These are phyloP conservation scores for Monosporascus sp. DNA, from an alignment of 2,329 filamentous ascomycete genomes.

Conservation along the genomic window DNA sequence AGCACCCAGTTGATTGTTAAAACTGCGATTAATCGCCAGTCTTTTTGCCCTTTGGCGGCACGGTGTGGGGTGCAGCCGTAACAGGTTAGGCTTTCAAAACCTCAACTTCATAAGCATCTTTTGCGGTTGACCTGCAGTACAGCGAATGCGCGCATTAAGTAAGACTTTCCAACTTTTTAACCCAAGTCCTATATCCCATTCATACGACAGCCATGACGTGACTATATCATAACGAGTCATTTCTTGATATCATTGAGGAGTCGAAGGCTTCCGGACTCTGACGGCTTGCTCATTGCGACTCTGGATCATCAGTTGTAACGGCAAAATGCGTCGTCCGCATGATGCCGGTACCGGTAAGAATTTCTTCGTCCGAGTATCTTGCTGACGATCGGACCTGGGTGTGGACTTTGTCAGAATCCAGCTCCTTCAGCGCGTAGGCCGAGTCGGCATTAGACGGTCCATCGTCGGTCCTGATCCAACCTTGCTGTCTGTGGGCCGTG, in stretches of 20 bases:
- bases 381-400: slow-evolving; percentile 10
- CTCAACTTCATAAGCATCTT: too few species aligned
- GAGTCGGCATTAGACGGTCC: slow-evolving; percentile 1
- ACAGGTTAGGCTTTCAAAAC: too few species aligned
- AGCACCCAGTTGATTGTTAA: too few species aligned
- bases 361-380: slow-evolving; percentile 14
- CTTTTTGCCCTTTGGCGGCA: too few species aligned
- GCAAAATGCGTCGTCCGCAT: slow-evolving; percentile 12
- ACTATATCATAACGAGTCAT: slow-evolving; percentile 2
- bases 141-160: too few species aligned
- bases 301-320: slow-evolving; percentile 8
- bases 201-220: too few species aligned
- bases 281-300: not conserved
- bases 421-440: slow-evolving; percentile 10
- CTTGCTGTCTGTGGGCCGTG: slow-evolving; percentile 9
- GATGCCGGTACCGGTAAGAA: slow-evolving; percentile 16
- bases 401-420: slow-evolving; percentile 5
- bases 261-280: slow-evolving; percentile 1
- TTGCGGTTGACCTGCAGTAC: too few species aligned
- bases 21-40: too few species aligned
- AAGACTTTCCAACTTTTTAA: too few species aligned
- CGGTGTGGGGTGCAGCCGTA: too few species aligned
- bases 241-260: slow-evolving; percentile 9
- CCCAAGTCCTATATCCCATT: too few species aligned
- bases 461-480: slow-evolving; percentile 13